Base-by-base conservation (phyloP, 2,329 filamentous ascomycete genomes). In the Mycosphaerelloides madeirae region DNA sequence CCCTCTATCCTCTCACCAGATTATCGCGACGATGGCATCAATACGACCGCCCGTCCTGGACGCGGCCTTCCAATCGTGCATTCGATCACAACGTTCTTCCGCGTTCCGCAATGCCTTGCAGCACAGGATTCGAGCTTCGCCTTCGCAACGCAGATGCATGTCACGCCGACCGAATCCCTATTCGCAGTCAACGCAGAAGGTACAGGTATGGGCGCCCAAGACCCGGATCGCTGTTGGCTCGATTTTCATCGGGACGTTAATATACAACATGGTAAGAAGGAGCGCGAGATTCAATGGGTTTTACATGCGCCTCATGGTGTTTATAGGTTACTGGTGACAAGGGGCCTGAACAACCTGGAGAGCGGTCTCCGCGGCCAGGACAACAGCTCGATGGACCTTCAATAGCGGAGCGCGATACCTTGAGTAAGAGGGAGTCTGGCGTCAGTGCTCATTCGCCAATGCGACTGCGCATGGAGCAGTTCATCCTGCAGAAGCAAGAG, bases 391-490 rank as follows among this genome's bases (percentile, higher is more conserved):
- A 90, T 57, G 62, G 71, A 36, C 76, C 85, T 22, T 79, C 84
- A 31, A 86, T 96, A 55, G 89, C 88, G 58, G 87, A 95, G 63
- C 81, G 87, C 59, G 93, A 97, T 67, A 81, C 80, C 53, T 76
- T 88, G 50, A 78, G 80, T 56, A 95, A 93, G 69, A 83, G 85
- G 50, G 85, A 93, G 65, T 78, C 80, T 44, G 80, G 81, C 52
- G 77, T 97, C 38, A 84, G 76, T 37, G 77, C 83, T 45, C 75
- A 82, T 58, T 96, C 91, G 12, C 90, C 93, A 2, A 97, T 98
- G 91, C 89, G 93, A 43, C 77, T 98, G 46, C 87, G 91, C 52
- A 97, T 98, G 93, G 93, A 98, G 70, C 81, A 87, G 60, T 86
- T 97, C 65, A 94, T 97, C 68, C 93, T 93, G 67, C 80, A 89